Percentiles rank a stretch among this genome's conserved stretches.
phyloP scores from a whole-genome alignment of 2,329 filamentous ascomycete genomes.

The Xylaria arbuscula region DNA sequence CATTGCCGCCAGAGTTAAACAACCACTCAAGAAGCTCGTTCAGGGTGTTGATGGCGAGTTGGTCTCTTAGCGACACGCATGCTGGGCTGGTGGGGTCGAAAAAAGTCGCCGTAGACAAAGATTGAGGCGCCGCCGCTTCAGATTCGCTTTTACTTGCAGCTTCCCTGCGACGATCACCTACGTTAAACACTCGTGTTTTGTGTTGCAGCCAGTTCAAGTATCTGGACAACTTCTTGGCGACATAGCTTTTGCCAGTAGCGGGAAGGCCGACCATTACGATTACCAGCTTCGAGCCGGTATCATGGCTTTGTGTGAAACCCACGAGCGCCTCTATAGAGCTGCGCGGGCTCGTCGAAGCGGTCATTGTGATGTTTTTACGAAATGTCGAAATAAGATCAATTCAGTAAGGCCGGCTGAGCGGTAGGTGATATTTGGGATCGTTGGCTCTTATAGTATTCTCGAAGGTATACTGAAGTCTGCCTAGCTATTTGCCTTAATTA shows the following conservation, averaged over 20 bases:
- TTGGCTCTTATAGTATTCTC: slow-evolving; percentile 1
- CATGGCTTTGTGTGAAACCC: slow-evolving; percentile 27
- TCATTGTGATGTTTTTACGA: slow-evolving; percentile 16
- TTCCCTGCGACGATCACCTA: slow-evolving; percentile 30
- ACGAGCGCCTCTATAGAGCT: slow-evolving; percentile 31
- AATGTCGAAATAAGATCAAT: slow-evolving; percentile 4
- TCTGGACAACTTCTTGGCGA: slow-evolving; percentile 34
- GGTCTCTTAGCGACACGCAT: slow-evolving; percentile 33
- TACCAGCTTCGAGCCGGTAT: slow-evolving; percentile 28
- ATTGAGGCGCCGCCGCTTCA: slow-evolving; percentile 14
- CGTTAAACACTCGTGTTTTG: slow-evolving; percentile 32
- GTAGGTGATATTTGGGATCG: not conserved
- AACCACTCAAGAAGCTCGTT: slow-evolving; percentile 31
- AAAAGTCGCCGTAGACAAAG: slow-evolving; percentile 23
- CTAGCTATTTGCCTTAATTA: slow-evolving; percentile 13
- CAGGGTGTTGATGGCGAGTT: slow-evolving; percentile 34
- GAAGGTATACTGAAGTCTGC: not conserved
- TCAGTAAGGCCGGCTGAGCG: not conserved
- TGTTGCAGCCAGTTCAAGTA: slow-evolving; percentile 36
- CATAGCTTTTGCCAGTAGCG: slow-evolving; percentile 34
- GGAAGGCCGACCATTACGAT: slow-evolving; percentile 36
- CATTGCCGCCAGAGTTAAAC: slow-evolving; percentile 22
- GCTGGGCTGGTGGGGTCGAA: slow-evolving; percentile 32
- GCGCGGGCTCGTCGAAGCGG: slow-evolving; percentile 14
- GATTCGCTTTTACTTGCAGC: slow-evolving; percentile 11